Conservation (phyloP, 2,329 filamentous ascomycete genomes). For the Chalaropsis thielavioides region DNA sequence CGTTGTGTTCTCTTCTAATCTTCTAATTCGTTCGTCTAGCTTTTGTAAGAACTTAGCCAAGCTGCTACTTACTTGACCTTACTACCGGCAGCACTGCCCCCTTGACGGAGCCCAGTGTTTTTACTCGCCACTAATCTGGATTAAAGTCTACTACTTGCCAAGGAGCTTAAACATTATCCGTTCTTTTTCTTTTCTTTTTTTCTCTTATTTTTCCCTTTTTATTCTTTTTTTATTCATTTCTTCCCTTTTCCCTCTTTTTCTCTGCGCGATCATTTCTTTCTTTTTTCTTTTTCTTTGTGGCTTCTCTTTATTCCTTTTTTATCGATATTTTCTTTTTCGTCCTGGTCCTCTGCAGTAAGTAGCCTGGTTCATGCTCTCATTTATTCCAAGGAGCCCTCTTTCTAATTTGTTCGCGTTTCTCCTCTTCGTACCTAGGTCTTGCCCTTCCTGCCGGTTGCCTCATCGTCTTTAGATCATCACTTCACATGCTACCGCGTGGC, state of each 20-base stretch:
- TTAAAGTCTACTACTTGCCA: not conserved
- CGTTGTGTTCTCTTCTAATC: not conserved
- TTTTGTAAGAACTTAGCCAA: not conserved
- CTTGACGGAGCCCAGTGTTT: not conserved
- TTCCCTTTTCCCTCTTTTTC: not conserved
- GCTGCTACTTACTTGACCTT: not conserved
- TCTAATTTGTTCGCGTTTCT: not conserved
- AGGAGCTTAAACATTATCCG: not conserved
- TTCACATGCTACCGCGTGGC: not conserved
- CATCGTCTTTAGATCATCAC: not conserved
- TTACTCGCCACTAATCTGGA: not conserved
- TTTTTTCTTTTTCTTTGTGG: not conserved
- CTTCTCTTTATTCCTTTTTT: not conserved
- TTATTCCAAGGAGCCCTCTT: constrained; percentile 1
- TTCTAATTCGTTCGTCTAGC: not conserved
- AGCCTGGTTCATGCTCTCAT: not conserved
- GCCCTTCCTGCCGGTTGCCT: not conserved
- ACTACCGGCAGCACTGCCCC: not conserved
- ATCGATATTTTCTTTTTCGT: not conserved
- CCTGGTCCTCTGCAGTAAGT: not conserved
- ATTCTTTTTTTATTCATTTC: not conserved
- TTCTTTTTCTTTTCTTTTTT: not conserved
- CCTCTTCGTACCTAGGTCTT: not conserved
- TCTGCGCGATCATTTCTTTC: not conserved
- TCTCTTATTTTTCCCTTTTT: not conserved